Evolutionary conservation across 306 rosid genomes (phyloP), one percentile per base, ranked within the genome.

Genomic region (Lotus japonicus): DNA sequence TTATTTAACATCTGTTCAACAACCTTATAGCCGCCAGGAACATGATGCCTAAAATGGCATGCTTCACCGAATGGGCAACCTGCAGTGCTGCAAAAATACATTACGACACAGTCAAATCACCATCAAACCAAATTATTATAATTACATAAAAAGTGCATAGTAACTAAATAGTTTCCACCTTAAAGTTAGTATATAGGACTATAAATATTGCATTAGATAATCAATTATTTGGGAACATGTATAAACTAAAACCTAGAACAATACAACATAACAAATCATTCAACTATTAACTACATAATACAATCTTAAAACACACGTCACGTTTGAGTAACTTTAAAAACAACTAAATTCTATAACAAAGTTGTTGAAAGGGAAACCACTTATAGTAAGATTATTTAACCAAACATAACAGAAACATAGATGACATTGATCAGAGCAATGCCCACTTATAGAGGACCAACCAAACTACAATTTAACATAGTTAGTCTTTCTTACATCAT

Each of bases 41-140:
- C 87, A 63, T 80, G 77, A 79, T 92, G 98, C 89, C 88, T 80
- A 78, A 92, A 92, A 76, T 92, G 98, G 72, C 98, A 92, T 19
- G 90, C 72, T 81, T 94, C 99, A 39, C 99, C 99, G 70, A 94
- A 94, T 14, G 99, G 99, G 64, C 97, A 94, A 10, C 99, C 99
- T 58, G 97, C 73, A 52, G 91, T 94, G 74, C 99, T 94, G 90
- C 85, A 86, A 75, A 75, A 31, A 38, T 51, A 71, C 49, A 55
- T 35, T 12, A 80, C 8, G 17, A 61, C 1, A 73, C 46, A 43
- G 60, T 80, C 75, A 88, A 85, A 73, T 68, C 41, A 65, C 16
- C 13, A 49, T 60, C 46, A 61, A 7, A 16, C 16, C 44, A 58
- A 64, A 33, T 23, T 42, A 66, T n/a, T 17, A 41, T 36, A 57